Evolutionary conservation across 2,329 filamentous ascomycete species (phyloP).

Genomic region (Lachnellula suecica): DNA sequence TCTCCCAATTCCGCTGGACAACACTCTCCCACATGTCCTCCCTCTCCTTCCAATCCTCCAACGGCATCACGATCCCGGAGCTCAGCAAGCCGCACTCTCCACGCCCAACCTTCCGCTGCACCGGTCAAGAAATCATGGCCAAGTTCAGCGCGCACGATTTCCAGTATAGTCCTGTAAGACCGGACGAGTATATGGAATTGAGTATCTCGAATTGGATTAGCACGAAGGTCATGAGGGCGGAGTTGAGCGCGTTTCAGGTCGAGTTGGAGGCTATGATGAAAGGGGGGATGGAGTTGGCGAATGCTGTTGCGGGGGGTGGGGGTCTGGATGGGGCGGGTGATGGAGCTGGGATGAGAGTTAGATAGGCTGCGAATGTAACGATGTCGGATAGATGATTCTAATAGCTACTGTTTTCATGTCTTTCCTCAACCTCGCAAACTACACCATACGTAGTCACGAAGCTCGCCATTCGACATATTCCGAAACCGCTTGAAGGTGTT

Average conservation of each 20-base stretch:
- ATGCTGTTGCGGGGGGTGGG: background rate
- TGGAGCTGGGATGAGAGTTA: background rate
- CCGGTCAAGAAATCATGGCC: constrained; percentile 14
- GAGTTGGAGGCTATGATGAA: constrained; percentile 18
- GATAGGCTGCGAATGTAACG: background rate
- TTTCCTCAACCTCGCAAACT: no score
- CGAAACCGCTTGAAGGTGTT: no score
- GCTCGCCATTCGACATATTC: no score
- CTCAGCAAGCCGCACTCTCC: background rate
- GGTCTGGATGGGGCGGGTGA: background rate
- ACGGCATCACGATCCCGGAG: background rate
- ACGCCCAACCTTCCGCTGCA: constrained; percentile 12
- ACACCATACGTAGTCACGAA: no score
- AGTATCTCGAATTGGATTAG: constrained; percentile 18
- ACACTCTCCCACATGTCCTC: constrained; percentile 12
- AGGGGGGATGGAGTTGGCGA: background rate
- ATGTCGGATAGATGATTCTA: no score
- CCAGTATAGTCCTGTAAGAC: constrained; percentile 13
- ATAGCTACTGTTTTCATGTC: no score
- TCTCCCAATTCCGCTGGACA: constrained; percentile 18
- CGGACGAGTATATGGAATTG: constrained; percentile 16
- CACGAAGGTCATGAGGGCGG: constrained; percentile 15
- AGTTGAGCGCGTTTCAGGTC: constrained; percentile 16
- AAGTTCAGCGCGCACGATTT: constrained; percentile 10
- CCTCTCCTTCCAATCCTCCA: constrained; percentile 6